Percentiles rank a stretch among this genome's conserved stretches.
Conservation (phyloP, 1,284 basidiomycete genomes). For the Naganishia sp. region DNA sequence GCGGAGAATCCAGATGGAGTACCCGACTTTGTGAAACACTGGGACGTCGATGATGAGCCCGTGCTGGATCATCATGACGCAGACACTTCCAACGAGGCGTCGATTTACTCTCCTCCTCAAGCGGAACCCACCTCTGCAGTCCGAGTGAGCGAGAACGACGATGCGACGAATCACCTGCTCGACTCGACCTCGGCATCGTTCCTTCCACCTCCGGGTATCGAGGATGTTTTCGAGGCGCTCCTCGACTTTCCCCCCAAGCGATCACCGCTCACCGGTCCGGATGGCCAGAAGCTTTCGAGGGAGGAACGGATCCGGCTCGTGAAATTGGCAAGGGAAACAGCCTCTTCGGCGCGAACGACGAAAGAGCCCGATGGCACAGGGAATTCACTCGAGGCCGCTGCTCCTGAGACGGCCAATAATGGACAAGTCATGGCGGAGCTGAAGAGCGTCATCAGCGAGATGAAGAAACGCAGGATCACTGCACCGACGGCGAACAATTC, state of each 20-base stretch:
- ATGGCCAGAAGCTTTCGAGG: conserved; percentile 30
- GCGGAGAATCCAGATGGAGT: conserved; percentile 10
- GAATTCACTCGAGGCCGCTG: not conserved
- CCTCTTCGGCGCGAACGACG: not conserved
- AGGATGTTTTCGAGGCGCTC: conserved; percentile 33
- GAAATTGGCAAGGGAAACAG: conserved; percentile 15
- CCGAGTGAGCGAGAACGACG: conserved; percentile 9
- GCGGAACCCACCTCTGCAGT: not conserved
- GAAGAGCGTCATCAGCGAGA: conserved; percentile 30
- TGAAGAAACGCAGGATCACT: conserved; percentile 19
- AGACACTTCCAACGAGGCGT: conserved; percentile 23
- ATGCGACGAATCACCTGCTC: conserved; percentile 30
- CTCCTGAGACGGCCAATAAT: not conserved
- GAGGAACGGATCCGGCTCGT: conserved; percentile 31
- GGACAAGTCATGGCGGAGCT: conserved; percentile 31
- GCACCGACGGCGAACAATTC: not conserved
- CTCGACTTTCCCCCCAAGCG: not conserved
- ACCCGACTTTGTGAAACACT: conserved; percentile 16
- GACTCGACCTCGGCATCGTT: conserved; percentile 32
- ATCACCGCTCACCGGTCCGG: not conserved
- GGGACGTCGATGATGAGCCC: conserved; percentile 23
- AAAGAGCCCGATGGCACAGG: not conserved
- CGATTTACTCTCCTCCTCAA: conserved; percentile 15
- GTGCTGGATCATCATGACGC: conserved; percentile 14
- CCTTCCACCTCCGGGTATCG: conserved; percentile 32